Percentiles rank a stretch among this genome's conserved stretches.
phyloP scores from a whole-genome alignment of 495 filamentous ascomycete species.

The Mytilinidion resinicola region DNA sequence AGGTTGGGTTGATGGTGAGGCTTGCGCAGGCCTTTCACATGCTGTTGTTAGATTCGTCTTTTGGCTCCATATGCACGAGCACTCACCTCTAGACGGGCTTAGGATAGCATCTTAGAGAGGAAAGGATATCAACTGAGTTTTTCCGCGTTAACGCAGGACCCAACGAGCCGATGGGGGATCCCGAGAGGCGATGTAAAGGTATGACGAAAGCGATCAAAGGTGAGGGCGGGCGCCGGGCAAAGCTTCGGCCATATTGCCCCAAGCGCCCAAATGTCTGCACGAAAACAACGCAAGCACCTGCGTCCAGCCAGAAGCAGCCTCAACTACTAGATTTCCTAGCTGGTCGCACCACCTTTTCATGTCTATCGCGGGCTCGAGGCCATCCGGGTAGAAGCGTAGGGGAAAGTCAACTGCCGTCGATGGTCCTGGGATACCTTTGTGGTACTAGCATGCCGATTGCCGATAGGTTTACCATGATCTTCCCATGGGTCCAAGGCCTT shows the following conservation, averaged over 20 bases:
- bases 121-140: not conserved
- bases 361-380: too few species aligned
- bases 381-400: too few species aligned
- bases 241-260: not conserved
- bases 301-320: too few species aligned
- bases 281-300: too few species aligned
- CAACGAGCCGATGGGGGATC: not conserved
- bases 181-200: not conserved
- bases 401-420: too few species aligned
- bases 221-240: not conserved
- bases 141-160: not conserved
- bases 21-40: constrained; percentile 3
- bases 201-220: not conserved
- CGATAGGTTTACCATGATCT: too few species aligned
- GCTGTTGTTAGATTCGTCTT: not conserved
- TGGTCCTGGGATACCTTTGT: too few species aligned
- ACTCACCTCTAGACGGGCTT: not conserved
- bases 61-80: not conserved
- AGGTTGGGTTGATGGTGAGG: not conserved
- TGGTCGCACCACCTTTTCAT: too few species aligned
- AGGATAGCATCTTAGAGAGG: not conserved
- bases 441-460: too few species aligned
- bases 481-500: too few species aligned
- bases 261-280: too few species aligned
- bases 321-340: too few species aligned